phyloP scores from a whole-genome alignment of 257 asterid species.

The Solanum lignicaule region DNA sequence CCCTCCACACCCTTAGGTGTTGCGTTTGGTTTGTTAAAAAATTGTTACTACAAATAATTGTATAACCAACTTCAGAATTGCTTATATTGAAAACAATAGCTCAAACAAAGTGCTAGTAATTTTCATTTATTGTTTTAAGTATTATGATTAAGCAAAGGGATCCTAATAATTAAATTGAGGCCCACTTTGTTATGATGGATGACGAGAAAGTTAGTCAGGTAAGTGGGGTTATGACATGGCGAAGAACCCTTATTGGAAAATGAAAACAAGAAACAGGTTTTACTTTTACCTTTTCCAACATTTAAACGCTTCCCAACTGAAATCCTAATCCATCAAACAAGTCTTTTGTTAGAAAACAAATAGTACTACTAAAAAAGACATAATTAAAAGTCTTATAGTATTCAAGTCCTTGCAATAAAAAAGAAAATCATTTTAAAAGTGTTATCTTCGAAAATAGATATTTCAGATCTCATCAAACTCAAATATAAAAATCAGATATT shows the following conservation, averaged over 20 bases:
- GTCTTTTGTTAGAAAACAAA: neutral
- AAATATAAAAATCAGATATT: neutral
- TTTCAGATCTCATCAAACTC: neutral
- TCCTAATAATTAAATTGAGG: neutral
- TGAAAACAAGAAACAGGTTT: neutral
- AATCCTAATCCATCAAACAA: constrained; percentile 10
- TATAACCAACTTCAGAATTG: neutral
- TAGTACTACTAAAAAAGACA: neutral
- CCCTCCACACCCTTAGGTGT: neutral
- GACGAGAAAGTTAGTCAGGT: neutral
- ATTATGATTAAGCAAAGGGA: neutral
- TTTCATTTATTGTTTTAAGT: neutral
- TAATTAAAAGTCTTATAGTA: too few species aligned
- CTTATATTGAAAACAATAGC: neutral
- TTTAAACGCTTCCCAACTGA: constrained; percentile 18
- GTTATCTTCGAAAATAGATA: too few species aligned
- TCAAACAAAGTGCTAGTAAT: neutral
- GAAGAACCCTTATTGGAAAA: neutral
- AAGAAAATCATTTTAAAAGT: too few species aligned
- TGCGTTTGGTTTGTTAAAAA: neutral
- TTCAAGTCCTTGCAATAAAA: too few species aligned
- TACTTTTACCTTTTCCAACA: constrained; percentile 3
- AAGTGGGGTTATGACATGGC: neutral
- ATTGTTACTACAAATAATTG: neutral
- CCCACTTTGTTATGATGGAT: neutral